A percentile compares a stretch with the other conserved stretches of the same genome.
Conservation (phyloP, 2,329 filamentous ascomycete species). For the Claviceps spartinae region DNA sequence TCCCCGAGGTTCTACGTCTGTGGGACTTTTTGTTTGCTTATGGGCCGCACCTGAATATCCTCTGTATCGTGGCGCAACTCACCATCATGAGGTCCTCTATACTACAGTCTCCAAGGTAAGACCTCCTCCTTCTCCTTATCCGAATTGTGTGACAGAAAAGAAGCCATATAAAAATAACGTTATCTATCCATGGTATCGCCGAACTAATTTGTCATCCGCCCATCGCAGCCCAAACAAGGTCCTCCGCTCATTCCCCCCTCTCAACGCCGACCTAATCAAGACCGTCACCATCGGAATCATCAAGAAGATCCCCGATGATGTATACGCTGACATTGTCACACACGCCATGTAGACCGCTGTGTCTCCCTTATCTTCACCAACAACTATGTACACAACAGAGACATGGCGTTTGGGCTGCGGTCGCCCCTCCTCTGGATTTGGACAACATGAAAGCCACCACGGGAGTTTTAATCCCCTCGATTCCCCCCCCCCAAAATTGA, state of each 20-base stretch:
- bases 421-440: no score
- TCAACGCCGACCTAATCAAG: constrained; percentile 76
- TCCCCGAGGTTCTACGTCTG: constrained; percentile 81
- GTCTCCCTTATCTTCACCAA: no score
- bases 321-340: constrained; percentile 79
- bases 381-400: not conserved
- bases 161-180: not conserved
- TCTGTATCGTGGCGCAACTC: constrained; percentile 92
- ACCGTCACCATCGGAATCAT: constrained; percentile 75
- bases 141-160: no score
- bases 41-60: constrained; percentile 82
- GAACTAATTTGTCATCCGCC: constrained; percentile 12
- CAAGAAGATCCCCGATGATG: constrained; percentile 75
- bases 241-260: constrained; percentile 70
- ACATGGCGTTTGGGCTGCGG: not conserved
- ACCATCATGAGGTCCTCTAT: constrained; percentile 78
- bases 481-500: not conserved
- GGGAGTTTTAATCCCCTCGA: not conserved
- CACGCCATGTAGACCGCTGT: constrained; percentile 53
- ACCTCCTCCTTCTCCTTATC: not conserved
- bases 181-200: no score
- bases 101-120: constrained; percentile 67
- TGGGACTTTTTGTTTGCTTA: constrained; percentile 99
- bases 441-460: not conserved
- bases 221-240: constrained; percentile 70